Evolutionary conservation across 1,284 basidiomycete species (phyloP), one percentile per base, ranked within the genome.

Genomic region (Ganoderma leucocontextum): DNA sequence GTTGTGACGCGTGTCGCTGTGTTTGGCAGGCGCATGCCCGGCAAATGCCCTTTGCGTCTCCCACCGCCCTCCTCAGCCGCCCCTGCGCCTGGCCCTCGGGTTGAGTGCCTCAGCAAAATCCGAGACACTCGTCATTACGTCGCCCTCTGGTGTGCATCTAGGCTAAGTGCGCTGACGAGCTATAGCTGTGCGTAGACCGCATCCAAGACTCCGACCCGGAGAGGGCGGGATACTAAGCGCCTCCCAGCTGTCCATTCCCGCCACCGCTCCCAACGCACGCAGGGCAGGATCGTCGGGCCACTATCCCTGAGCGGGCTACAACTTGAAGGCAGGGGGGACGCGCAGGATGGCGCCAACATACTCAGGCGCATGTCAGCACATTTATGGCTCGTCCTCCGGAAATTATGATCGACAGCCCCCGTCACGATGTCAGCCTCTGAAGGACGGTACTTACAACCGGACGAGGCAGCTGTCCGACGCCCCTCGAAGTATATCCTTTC

Each of bases 1-100:
- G 77, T 77, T 76, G 79, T 78, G 78, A 78, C 78, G 79, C 78
- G 81, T 78, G 82, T 74, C 70, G 71, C 69, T 72, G 65, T 75
- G 72, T 73, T 71, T 70, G 71, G 73, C 69, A 74, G 67, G 73
- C 70, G 71, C 72, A 72, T 73, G 75, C 69, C 75, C 75, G 72
- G 73, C 75, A 76, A 73, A 68, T 70, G 70, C 75, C 74, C 70
- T 70, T 65, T 65, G 66, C 49, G 60, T 63, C 63, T 65, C 69
- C 60, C 68, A 66, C 65, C 66, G 71, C 69, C 70, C 69, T 65
- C 55, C 65, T 63, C 70, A 68, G 67, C 73, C 66, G 65, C 62
- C 41, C 63, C 62, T 69, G 64, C 69, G 67, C 68, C 68, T 52
- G 65, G 41, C 57, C 62, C 63, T 49, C 63, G 62, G 55, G 66